Evolutionary conservation across 176 grass and related monocot genomes (phyloP).

Genomic region (Carex pumila): DNA sequence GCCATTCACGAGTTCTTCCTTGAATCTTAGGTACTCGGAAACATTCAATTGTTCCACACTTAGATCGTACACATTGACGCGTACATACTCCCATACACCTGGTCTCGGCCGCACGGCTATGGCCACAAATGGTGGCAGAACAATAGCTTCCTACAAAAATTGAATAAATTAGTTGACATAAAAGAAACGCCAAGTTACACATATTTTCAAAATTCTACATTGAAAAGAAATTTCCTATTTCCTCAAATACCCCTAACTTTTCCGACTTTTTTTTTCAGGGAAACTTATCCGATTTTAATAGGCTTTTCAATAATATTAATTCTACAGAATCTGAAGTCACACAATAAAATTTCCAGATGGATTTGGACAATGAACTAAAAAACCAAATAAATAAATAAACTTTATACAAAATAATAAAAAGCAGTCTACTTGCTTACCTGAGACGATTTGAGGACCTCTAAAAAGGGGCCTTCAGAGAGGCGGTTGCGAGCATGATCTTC

Average conservation of each 20-base stretch:
- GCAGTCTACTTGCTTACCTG: constrained; percentile 30
- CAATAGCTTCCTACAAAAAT: constrained; percentile 72
- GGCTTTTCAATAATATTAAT: background rate
- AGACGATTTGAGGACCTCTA: constrained; percentile 74
- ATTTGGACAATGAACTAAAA: background rate
- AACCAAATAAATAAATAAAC: background rate
- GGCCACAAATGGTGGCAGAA: constrained; percentile 91
- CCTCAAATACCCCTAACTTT: background rate
- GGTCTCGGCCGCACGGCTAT: constrained; percentile 93
- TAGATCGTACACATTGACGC: constrained; percentile 88
- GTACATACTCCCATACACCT: constrained; percentile 89
- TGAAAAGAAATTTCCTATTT: background rate
- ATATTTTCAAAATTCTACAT: background rate
- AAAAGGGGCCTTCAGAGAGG: constrained; percentile 74
- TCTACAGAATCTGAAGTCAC: too few species aligned
- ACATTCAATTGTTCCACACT: constrained; percentile 80
- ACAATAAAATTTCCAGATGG: too few species aligned
- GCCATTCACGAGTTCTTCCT: constrained; percentile 80
- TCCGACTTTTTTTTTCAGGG: background rate
- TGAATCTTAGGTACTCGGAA: constrained; percentile 79
- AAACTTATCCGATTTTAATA: background rate
- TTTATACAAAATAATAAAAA: background rate
- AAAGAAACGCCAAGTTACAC: background rate
- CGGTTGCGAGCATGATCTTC: constrained; percentile 34
- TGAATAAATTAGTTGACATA: background rate